phyloP scores from a whole-genome alignment of 345 rosid genomes.

The Pseudoturritis turrita region DNA sequence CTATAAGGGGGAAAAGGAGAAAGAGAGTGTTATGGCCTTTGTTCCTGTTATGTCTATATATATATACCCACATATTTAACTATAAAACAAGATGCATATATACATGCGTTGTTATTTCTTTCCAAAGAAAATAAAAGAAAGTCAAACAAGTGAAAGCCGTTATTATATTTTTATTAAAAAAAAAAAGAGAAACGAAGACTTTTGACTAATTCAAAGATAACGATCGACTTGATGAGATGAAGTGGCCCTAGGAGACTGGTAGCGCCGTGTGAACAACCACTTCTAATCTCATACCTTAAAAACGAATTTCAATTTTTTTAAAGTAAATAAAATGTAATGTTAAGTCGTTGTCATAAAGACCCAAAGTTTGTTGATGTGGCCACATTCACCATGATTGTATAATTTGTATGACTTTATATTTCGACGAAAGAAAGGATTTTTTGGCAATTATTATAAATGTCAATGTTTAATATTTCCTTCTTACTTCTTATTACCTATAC shows the following conservation, averaged over 20 bases:
- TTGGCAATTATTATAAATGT: neutral
- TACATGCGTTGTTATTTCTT: neutral
- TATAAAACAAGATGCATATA: neutral
- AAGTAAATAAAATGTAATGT: neutral
- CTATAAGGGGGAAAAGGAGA: neutral
- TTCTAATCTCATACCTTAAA: neutral
- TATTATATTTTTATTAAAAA: neutral
- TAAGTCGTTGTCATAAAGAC: slow-evolving; percentile 12
- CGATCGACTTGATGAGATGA: neutral
- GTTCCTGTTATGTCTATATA: slow-evolving; percentile 10
- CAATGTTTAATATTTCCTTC: neutral
- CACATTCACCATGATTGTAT: neutral
- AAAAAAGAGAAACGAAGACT: slow-evolving; percentile 17
- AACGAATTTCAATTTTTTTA: neutral
- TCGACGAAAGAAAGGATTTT: neutral
- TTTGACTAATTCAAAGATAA: slow-evolving; percentile 26
- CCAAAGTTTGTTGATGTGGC: neutral
- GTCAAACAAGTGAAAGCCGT: slow-evolving; percentile 29
- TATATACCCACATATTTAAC: neutral
- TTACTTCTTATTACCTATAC: too few species aligned
- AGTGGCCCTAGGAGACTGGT: neutral
- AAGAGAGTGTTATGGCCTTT: slow-evolving; percentile 15
- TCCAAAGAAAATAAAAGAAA: neutral
- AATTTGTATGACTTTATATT: neutral
- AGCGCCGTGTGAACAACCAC: slow-evolving; percentile 15